Conservation (phyloP, 2,329 filamentous ascomycete species). For the Colletotrichum siamense region DNA sequence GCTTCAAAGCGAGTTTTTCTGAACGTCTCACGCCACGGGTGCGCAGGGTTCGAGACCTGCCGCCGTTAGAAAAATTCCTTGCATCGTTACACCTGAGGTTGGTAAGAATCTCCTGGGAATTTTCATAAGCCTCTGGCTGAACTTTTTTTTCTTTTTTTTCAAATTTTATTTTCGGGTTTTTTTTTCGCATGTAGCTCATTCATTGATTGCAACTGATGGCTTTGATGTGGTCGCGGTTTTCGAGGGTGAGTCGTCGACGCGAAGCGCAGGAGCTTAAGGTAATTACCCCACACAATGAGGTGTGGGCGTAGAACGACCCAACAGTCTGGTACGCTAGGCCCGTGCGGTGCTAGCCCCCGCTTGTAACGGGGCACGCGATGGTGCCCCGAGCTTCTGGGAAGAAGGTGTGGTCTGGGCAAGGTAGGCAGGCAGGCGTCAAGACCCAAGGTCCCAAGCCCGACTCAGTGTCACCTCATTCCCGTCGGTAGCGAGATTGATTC, state of each 20-base stretch:
- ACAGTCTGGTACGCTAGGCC: neutral
- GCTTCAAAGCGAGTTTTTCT: neutral
- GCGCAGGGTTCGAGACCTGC: neutral
- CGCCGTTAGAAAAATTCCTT: neutral
- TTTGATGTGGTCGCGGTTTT: neutral
- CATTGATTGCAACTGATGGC: neutral
- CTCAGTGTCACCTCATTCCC: neutral
- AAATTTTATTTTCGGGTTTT: neutral
- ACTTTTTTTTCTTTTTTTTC: neutral
- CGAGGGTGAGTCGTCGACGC: neutral
- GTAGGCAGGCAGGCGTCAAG: neutral
- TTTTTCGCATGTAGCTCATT: neutral
- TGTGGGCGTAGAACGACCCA: neutral
- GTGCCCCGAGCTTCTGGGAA: neutral
- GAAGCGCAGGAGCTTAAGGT: neutral
- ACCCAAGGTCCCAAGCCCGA: neutral
- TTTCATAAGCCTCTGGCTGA: neutral
- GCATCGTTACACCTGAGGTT: slow-evolving; percentile 8
- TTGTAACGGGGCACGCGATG: neutral
- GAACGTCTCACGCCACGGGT: neutral
- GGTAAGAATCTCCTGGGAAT: slow-evolving; percentile 1
- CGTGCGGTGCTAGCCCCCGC: neutral
- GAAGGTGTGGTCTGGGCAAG: neutral
- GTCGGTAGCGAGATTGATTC: neutral
- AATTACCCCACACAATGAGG: neutral